Base-by-base conservation (phyloP, 345 rosid genomes). In the Ailanthus altissimus region DNA sequence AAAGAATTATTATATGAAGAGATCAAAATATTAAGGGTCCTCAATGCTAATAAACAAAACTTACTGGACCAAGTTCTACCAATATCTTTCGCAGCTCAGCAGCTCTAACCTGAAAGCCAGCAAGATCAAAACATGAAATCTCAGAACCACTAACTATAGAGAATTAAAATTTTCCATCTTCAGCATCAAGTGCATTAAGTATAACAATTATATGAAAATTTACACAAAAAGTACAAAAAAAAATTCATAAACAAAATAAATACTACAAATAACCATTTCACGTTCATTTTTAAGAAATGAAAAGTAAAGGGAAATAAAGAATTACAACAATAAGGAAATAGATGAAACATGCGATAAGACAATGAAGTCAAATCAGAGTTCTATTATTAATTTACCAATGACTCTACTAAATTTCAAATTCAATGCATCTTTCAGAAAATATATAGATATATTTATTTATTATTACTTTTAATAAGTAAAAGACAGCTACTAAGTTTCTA, bases 1-100 rank as follows among this genome's bases (percentile, higher is more conserved):
- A 61, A 32, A 56, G 59, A 56, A 6, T 56, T 56, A 25, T 12
- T 11, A 58, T 11, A 12, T 1, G 18, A 59, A 25, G 16, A 59
- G 7, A 59, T 21, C 63, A 59, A 26, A 12, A 59, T 12, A 62
- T 12, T 13, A 63, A 36, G 47, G 9, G 5, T 54, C 47, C 21
- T 63, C 38, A n/a, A 7, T 40, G 16, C 10, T 18, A 38, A 32
- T n/a, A 70, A 70, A 20, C 20, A 67, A 46, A 50, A 62, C 89
- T 28, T 90, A 95, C 99, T 77, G 98, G 99, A 43, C 99, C 99
- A 59, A 95, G 92, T 73, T 93, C 97, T 75, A 87, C 85, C 71
- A 95, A 85, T 72, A 93, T 86, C 80, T 83, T 84, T 82, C 99
- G 86, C 79, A 95, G 93, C 85, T 93, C 91, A 45, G 90, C 94